Conservation (phyloP, 129 eudicot species). For the Tanacetum coccineum region DNA sequence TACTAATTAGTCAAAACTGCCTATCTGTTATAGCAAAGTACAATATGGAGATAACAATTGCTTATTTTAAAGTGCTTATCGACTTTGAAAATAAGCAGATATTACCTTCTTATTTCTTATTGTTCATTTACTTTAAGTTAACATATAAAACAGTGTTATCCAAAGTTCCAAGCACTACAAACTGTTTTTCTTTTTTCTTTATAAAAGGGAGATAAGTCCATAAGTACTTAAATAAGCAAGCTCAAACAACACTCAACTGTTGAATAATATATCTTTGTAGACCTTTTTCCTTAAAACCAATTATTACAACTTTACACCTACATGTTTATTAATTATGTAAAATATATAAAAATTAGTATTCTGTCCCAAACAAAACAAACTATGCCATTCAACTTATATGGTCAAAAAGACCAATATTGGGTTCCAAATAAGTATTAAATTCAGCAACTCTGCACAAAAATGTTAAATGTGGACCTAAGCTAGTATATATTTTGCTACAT, state of each 20-base stretch:
- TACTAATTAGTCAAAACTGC: not conserved
- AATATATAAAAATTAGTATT: not conserved
- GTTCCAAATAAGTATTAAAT: not conserved
- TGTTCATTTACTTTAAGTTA: too few species aligned
- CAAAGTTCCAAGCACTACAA: too few species aligned
- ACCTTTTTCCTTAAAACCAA: conserved; percentile 16
- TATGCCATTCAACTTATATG: not conserved
- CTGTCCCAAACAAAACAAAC: conserved; percentile 12
- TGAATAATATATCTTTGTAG: not conserved
- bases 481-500: conserved; percentile 2
- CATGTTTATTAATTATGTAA: not conserved
- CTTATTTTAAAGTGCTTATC: too few species aligned
- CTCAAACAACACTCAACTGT: not conserved
- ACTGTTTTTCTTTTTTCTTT: too few species aligned
- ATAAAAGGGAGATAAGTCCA: too few species aligned
- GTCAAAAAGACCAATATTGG: conserved; percentile 10
- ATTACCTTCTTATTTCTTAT: too few species aligned
- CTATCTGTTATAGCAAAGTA: not conserved
- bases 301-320: conserved; percentile 23
- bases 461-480: not conserved
- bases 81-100: too few species aligned
- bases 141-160: too few species aligned
- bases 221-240: not conserved
- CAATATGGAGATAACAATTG: too few species aligned
- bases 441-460: conserved; percentile 13